Evolutionary conservation across 2,329 filamentous ascomycete species (phyloP), one percentile per base, ranked within the genome.

Genomic region (Ophiostoma quercus): DNA sequence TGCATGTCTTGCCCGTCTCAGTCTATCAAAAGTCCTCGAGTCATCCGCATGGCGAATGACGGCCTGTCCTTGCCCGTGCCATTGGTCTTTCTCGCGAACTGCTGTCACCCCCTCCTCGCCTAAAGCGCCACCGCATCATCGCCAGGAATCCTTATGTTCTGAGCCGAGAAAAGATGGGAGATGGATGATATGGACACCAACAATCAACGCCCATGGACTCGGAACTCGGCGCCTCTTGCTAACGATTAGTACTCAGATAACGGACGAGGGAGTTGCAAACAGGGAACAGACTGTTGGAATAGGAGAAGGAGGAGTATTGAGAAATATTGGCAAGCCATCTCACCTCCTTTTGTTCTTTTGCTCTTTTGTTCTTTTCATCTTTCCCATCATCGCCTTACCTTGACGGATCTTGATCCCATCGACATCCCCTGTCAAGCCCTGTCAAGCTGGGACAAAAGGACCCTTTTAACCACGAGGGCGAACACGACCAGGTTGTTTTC

Each of bases 91-190:
- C 63, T 47, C 68, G 14, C 14, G 22, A 57, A 51, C 43, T 66
- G 68, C 62, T 69, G 68, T 34, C 63, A 62, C 37, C 60, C 47
- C 68, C 25, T 43, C 29, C 37, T 67, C 68, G 51, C 68, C 65
- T 69, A 67, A 67, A 60, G n/a, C 68, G 63, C 68, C 68, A 47
- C 68, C 47, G 29, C 29, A n/a, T 51, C 37, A 69, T 8, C 11
- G 12, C 22, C 62, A 66, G 51, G 25, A 62, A 54, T 66, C 68
- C 16, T 32, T 57, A 29, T 60, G 60, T 6, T 34, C 34, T 34
- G 2, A 34, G 34, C 34, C 5, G 34, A 8, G 34, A 34, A 34
- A 34, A 47, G 37, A 29, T 51, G 14, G 32, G 25, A 51, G n/a
- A 22, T 41, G 39, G 8, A 29, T 14, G 12, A 29, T 16, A 57